Base-by-base conservation (phyloP, 1,284 basidiomycete genomes). In the Hymenochaete sp. region DNA sequence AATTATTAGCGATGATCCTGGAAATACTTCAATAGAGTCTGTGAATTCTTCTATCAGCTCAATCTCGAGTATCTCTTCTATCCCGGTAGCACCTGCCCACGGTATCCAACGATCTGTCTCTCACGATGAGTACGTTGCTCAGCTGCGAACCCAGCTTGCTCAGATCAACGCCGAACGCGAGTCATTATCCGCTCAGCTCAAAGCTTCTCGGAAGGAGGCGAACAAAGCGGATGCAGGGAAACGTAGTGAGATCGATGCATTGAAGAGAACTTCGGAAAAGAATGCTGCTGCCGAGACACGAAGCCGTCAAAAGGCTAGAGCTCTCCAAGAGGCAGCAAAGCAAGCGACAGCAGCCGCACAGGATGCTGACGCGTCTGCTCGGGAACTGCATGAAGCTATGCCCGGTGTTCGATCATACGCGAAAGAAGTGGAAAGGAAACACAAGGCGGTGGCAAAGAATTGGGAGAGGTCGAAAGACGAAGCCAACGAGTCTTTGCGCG, bases 291-390 rank as follows among this genome's bases (percentile, higher is more conserved):
- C 70, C 0, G 86, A 89, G 56, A 67, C 72, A 16, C 72, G 83
- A 8, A 75, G 77, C 7, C 74, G 75, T 27, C 84, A 88, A 59
- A 87, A 85, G 55, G 74, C 81, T 9, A 70, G 85, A 1, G 81
- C 85, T 1, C 63, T 89, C 25, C 82, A 86, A 57, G 84, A 89
- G 56, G 77, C 83, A 1, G 75, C 79, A 2, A 83, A 82, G 56
- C 74, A 82, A 43, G 75, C 82, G 2, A 70, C 77, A 28, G 72
- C 72, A 1, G 68, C 72, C 1, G 71, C 78, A 5, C 66, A 64
- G 38, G 77, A 82, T 41, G 70, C 76, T 13, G 75, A 82, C 47
- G 65, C 69, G 25, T 57, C 64, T 51, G 67, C 71, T 1, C 57
- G 56, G 35, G 70, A 72, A 24, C 62, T 82, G 10, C 77, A 85